Base-by-base conservation (phyloP, 148 eudicot genomes). In the Mesembryanthemum crystallinum region DNA sequence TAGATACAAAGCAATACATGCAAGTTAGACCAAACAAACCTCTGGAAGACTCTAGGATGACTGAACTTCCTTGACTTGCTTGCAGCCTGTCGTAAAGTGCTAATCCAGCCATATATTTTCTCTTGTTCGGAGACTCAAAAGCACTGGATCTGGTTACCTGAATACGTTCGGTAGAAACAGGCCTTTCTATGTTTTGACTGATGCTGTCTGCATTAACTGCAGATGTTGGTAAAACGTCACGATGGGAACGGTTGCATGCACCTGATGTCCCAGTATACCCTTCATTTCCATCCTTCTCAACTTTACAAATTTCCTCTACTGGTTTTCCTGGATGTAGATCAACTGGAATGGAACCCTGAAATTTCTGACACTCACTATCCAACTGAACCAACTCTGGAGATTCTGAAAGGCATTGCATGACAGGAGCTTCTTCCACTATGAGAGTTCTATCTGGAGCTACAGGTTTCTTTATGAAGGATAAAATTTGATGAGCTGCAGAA, bases 401-500 rank as follows among this genome's bases (percentile, higher is more conserved):
- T 76, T 67, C 80, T 25, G 80, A 73, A 67, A 55, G 67, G 67
- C 10, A 37, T 24, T 58, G 82, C 67, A 86, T 80, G 39, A 28
- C 69, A 39, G 78, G 71, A 24, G 74, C 62, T 24, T 74, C 78
- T 55, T 73, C 73, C 60, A 73, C 10, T 3, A 76, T 25, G 15
- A 67, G 81, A 67, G 69, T 69, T 24, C 71, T 75, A 29, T 73
- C 72, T 59, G 52, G 71, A 63, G 67, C 70, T 51, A 39, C 39
- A 17, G 92, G 82, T 73, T 86, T 87, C 83, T 77, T 87, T 51
- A 91, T 82, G 77, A 76, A 58, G 72, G 89, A 82, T 76, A 91
- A 67, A 74, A 91, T 91, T 73, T 79, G 83, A 79, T 82, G 64
- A 51, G 86, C 96, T 91, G 91, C 75, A 82, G 72, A 70, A 67